These are phyloP conservation scores for Oryza glaberrima DNA, from an alignment of 176 grass and related monocot species.

Conservation along the genomic window DNA sequence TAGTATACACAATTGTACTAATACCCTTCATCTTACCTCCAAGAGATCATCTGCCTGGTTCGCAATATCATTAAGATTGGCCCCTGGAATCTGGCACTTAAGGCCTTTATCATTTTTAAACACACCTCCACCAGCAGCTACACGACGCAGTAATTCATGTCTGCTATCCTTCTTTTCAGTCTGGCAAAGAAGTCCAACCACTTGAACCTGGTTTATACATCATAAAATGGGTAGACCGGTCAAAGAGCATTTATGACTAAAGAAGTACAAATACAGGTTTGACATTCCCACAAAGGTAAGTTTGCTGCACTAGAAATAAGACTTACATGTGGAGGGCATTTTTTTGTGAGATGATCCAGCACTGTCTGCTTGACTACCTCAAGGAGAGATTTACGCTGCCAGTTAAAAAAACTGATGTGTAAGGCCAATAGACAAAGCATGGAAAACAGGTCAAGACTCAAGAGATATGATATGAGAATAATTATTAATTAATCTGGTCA, in stretches of 20 bases:
- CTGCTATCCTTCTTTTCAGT: slow-evolving; percentile 92
- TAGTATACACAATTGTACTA: not conserved
- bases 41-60: slow-evolving; percentile 94
- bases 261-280: not conserved
- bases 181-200: slow-evolving; percentile 97
- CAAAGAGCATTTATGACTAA: not conserved
- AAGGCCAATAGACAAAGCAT: slow-evolving; percentile 24
- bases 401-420: slow-evolving; percentile 23
- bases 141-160: slow-evolving; percentile 79
- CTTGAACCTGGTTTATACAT: slow-evolving; percentile 72
- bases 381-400: slow-evolving; percentile 81
- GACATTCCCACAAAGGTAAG: not conserved
- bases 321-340: slow-evolving; percentile 93
- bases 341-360: slow-evolving; percentile 90
- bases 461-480: slow-evolving; percentile 21
- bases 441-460: slow-evolving; percentile 1
- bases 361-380: slow-evolving; percentile 94
- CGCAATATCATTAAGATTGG: slow-evolving; percentile 95
- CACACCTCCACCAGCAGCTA: slow-evolving; percentile 93
- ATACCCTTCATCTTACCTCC: slow-evolving; percentile 60
- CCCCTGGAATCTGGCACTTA: slow-evolving; percentile 83
- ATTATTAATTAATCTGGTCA: slow-evolving; percentile 4
- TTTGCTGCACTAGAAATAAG: not conserved
- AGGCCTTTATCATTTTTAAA: slow-evolving; percentile 84
- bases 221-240: not conserved